phyloP scores from a whole-genome alignment of 75 land plant genomes.

The Picea glauca region DNA sequence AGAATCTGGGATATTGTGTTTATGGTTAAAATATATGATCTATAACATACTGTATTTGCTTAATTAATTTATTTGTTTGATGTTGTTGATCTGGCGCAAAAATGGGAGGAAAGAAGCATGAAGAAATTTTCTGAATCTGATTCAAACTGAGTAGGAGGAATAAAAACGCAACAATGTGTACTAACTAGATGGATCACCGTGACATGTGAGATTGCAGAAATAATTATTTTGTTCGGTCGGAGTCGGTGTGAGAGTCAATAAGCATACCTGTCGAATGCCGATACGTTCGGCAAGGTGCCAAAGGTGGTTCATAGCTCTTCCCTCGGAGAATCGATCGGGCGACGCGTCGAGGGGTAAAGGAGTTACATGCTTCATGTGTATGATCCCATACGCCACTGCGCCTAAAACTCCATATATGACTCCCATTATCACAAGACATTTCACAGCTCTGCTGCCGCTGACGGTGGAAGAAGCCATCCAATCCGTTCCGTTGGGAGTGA shows the following conservation, averaged over 20 bases:
- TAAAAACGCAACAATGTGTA: neutral
- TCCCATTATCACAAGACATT: conserved; percentile 19
- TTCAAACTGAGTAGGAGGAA: neutral
- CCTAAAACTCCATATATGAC: conserved; percentile 43
- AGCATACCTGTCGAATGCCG: conserved; percentile 61
- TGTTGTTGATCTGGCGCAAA: too few species aligned
- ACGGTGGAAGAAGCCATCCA: too few species aligned
- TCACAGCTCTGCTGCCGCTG: conserved; percentile 16
- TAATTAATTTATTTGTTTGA: too few species aligned
- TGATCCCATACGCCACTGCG: conserved; percentile 29
- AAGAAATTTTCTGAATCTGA: neutral
- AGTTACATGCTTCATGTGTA: conserved; percentile 51
- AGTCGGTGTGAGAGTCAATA: too few species aligned
- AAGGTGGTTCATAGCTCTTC: conserved; percentile 70
- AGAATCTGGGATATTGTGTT: too few species aligned
- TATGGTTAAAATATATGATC: too few species aligned
- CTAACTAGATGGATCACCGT: too few species aligned
- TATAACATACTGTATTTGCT: too few species aligned
- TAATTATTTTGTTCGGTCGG: too few species aligned
- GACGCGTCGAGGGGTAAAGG: conserved; percentile 68
- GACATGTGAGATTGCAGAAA: too few species aligned
- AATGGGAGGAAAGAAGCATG: too few species aligned
- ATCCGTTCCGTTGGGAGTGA: too few species aligned
- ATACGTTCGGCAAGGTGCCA: conserved; percentile 58
- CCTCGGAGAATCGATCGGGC: conserved; percentile 74